Conservation (phyloP, 129 eudicot species). For the Heracleum sosnowskyi region DNA sequence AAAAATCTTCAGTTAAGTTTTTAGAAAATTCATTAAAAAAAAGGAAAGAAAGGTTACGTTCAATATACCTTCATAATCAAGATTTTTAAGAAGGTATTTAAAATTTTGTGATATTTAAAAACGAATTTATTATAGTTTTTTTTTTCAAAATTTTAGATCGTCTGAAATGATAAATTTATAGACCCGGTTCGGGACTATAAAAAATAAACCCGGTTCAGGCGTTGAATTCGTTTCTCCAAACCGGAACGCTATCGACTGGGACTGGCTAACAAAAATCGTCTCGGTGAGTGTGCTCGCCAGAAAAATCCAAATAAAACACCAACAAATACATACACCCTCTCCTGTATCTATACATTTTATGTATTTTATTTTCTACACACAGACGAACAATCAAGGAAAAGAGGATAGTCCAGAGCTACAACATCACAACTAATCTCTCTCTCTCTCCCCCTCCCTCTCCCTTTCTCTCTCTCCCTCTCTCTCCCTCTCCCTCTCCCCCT, state of each 20-base stretch:
- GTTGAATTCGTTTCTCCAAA: not conserved
- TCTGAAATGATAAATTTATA: no score
- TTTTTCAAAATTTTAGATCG: no score
- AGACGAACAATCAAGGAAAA: not conserved
- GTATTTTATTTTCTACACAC: not conserved
- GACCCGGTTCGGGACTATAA: no score
- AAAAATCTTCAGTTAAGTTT: no score
- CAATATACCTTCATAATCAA: no score
- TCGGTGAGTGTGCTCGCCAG: not conserved
- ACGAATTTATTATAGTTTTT: no score
- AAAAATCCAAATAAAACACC: not conserved
- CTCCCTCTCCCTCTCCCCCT: no score
- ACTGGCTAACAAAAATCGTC: constrained; percentile 6
- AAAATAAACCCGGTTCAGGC: not conserved
- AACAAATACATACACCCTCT: not conserved
- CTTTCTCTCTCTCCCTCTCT: no score
- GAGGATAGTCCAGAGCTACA: not conserved
- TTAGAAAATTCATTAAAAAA: no score
- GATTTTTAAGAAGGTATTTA: not conserved
- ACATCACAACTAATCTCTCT: not conserved
- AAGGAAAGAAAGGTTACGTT: no score
- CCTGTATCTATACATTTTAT: not conserved
- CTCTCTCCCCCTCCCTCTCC: no score
- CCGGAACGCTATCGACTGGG: constrained; percentile 3
- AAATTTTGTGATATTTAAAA: no score